Base-by-base conservation (phyloP, 352 stramenopile species). In the Phytophthora brassicae region DNA sequence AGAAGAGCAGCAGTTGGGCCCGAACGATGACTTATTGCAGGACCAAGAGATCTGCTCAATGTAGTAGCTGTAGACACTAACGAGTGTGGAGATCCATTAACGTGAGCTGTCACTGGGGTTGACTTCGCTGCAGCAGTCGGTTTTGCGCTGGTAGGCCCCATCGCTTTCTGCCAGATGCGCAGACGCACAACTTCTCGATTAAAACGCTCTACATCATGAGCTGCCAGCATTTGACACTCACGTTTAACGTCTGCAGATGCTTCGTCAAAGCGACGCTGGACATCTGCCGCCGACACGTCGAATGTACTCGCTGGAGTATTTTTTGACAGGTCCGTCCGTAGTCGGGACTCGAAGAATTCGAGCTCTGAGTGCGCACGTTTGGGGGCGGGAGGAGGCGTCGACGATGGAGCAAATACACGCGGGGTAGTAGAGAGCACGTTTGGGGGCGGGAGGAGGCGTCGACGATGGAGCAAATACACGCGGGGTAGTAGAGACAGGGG, bases 141-240 rank as follows among this genome's bases (percentile, higher is more conserved):
- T 35, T 46, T 38, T 11, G 26, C 36, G 29, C 17, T 56, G n/a
- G 14, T 46, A 12, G 31, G 13, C 5, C 58, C 64, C 54, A 75
- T 77, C 7, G 80, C 73, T 36, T 88, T 90, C 44, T 88, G 69
- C 75, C 77, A 86, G 28, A 88, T 73, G n/a, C 76, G 74, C 7
- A 68, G 56, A 13, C 81, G 81, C 22, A 90, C 64, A 28, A 81
- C 72, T 44, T 88, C 78, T 38, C 76, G 76, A 36, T 90, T 81
- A 51, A 79, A 90, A 14, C 81, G 78, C 24, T 86, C 76, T 22
- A 77, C 53, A 24, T 90, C 78, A 8, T 79, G 69, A 0, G 62
- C 63, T 33, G 76, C 78, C 33, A 87, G 42, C 29, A 74, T 48
- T 65, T 86, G 70, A 26, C 81, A 90, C 44, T 69, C 49, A 2